A percentile compares a stretch with the other conserved stretches of the same genome.
These are phyloP conservation scores for Talaromyces stipitatus DNA, from an alignment of 495 filamentous ascomycete species.

Conservation along the genomic window DNA sequence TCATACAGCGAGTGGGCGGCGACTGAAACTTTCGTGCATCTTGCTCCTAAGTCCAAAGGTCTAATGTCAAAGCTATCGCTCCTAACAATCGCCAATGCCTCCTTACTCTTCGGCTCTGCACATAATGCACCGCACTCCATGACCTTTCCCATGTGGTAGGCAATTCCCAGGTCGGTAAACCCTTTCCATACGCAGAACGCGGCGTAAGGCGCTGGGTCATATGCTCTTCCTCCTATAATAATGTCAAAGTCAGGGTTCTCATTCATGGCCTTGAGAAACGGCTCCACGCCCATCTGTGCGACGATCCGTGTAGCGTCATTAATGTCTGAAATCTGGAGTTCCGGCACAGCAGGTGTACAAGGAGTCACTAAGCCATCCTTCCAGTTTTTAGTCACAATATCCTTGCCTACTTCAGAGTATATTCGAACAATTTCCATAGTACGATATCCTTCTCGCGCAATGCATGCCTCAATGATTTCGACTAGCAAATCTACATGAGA, in stretches of 20 bases:
- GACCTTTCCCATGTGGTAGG: slow-evolving; percentile 9
- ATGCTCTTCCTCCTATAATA: slow-evolving; percentile 35
- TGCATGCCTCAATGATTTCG: slow-evolving; percentile 15
- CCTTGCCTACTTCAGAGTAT: slow-evolving; percentile 25
- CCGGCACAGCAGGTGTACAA: slow-evolving; percentile 19
- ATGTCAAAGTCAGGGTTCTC: slow-evolving; percentile 15
- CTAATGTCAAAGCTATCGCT: slow-evolving; percentile 28
- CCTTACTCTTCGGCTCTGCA: slow-evolving; percentile 18
- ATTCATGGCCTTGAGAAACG: not conserved
- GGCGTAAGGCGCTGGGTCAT: slow-evolving; percentile 36
- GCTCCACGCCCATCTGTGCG: slow-evolving; percentile 10
- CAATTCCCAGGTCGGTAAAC: slow-evolving; percentile 19
- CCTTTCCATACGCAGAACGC: slow-evolving; percentile 24
- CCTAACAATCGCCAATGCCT: slow-evolving; percentile 17
- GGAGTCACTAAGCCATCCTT: slow-evolving; percentile 14
- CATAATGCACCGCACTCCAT: slow-evolving; percentile 38
- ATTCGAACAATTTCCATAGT: slow-evolving; percentile 27
- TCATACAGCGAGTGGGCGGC: slow-evolving; percentile 40
- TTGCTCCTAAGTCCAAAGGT: slow-evolving; percentile 16
- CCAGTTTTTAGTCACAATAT: slow-evolving; percentile 15
- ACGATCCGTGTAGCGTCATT: slow-evolving; percentile 18
- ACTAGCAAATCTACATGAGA: slow-evolving; percentile 28
- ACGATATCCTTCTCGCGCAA: slow-evolving; percentile 17
- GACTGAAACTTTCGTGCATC: slow-evolving; percentile 30
- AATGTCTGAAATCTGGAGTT: slow-evolving; percentile 24